A percentile compares a stretch with the other conserved stretches of the same genome.
phyloP scores from a whole-genome alignment of 495 filamentous ascomycete species.

The Hypoxylon intermedium region DNA sequence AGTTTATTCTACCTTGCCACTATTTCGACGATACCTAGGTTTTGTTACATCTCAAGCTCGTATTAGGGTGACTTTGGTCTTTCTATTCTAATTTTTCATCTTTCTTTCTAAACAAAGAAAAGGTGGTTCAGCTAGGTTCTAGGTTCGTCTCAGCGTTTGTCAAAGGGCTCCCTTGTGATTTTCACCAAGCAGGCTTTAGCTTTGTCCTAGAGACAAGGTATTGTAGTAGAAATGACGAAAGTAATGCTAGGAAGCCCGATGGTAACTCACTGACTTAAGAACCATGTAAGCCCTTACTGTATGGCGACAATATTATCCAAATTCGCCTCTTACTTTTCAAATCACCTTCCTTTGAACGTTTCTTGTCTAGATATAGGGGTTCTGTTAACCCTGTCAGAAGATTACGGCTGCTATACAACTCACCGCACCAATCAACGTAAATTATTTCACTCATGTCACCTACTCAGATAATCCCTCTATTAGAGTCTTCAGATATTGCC shows the following conservation, averaged over 20 bases:
- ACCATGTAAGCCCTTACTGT: background rate
- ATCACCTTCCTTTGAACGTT: background rate
- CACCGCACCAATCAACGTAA: background rate
- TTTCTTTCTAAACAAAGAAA: background rate
- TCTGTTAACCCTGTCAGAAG: background rate
- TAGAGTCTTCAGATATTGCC: conserved; percentile 7
- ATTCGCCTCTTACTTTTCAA: background rate
- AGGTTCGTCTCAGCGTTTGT: background rate
- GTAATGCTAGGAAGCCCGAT: background rate
- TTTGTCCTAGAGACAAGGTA: conserved; percentile 13
- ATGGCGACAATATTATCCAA: background rate
- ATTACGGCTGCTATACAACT: background rate
- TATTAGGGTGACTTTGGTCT: too few relatives aligned
- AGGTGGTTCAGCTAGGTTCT: background rate
- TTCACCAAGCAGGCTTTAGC: background rate
- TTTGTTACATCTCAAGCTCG: too few relatives aligned
- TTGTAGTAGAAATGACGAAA: background rate
- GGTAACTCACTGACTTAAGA: conserved; percentile 6
- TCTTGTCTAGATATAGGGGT: background rate
- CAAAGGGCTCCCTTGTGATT: background rate
- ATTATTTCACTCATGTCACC: conserved; percentile 2
- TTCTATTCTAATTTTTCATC: background rate
- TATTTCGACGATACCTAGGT: too few relatives aligned
- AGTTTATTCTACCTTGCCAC: too few relatives aligned
- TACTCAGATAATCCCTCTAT: conserved; percentile 18